Percentiles rank a stretch among this genome's conserved stretches.
phyloP scores from a whole-genome alignment of 805 yeast species.

The Candida peoriensis region DNA sequence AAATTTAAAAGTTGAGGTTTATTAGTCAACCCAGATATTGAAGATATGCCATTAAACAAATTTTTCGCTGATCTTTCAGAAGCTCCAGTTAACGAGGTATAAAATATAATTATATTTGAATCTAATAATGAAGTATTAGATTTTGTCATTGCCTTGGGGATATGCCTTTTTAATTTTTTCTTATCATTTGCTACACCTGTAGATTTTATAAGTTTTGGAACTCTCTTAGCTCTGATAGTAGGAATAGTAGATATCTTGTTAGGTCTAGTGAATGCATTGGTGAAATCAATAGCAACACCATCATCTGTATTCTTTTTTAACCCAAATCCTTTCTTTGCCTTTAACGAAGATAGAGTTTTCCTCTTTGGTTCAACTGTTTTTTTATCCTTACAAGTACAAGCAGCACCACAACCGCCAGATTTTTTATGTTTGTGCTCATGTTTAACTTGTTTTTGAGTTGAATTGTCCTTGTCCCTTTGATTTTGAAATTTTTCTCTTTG shows the following conservation, averaged over 20 bases:
- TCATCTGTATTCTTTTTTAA: conserved; percentile 8
- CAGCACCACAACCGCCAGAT: conserved; percentile 31
- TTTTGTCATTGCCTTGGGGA: conserved; percentile 31
- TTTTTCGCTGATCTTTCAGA: conserved; percentile 63
- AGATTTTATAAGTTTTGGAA: conserved; percentile 39
- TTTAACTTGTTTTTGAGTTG: conserved; percentile 1
- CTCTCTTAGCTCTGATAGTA: conserved; percentile 26
- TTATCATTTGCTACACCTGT: conserved; percentile 24
- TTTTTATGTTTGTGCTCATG: conserved; percentile 20
- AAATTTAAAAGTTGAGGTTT: conserved; percentile 57
- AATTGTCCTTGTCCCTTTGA: not conserved
- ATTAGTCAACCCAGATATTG: conserved; percentile 24
- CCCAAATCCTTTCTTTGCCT: conserved; percentile 18
- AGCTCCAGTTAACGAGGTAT: conserved; percentile 83
- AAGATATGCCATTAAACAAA: conserved; percentile 36
- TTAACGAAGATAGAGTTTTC: conserved; percentile 22
- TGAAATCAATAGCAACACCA: conserved; percentile 34
- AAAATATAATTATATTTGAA: conserved; percentile 64
- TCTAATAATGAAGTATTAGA: conserved; percentile 39
- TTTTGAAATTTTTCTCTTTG: conserved; percentile 12
- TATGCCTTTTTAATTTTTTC: conserved; percentile 17
- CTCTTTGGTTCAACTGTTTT: conserved; percentile 13
- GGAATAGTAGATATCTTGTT: conserved; percentile 5
- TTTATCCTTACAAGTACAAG: conserved; percentile 27
- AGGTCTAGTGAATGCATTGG: conserved; percentile 28